Base-by-base conservation (phyloP, 2,329 filamentous ascomycete species). In the Penicillium sp. region DNA sequence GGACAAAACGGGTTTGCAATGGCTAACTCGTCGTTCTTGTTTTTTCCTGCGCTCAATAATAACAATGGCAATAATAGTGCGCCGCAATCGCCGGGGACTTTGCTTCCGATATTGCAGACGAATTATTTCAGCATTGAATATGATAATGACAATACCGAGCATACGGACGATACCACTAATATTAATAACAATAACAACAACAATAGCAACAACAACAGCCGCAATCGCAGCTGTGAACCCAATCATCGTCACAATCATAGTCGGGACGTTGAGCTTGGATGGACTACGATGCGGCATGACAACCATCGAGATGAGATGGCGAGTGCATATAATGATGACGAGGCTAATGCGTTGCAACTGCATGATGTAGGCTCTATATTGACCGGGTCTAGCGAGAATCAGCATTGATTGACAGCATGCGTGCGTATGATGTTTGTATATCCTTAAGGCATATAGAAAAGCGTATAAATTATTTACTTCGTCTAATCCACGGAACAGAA, bases 361-460 rank as follows among this genome's bases (percentile, higher is more conserved):
- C 50, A 58, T 53, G 56, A 58, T 33, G 45, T 54, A 26, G 56
- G 56, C 7, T 52, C 55, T 28, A 60, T 60, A 53, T 58, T 60
- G 42, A 46, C 35, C 8, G 18, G 11, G 16, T 58, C 43, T 24
- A 38, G 24, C 21, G n/a, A 20, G 40, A 21, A 46, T 35, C 28
- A 26, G 40, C n/a, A 42, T 47, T 33, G 47, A 26, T 12, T 12
- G 28, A 28, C 5, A 3, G 5, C 14, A 35, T 35, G 8, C 30
- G 2, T 30, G 28, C n/a, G n/a, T n/a, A n/a, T n/a, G n/a, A n/a
- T n/a, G n/a, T n/a, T n/a, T 16, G 12, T 35, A 16, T 35, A 35
- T 35, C 14, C 14, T 35, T 35, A n/a, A n/a, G n/a, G 30, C 12
- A 35, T 35, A 35, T 35, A 35, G 30, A 35, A 35, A 35, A 35